A percentile compares a stretch with the other conserved stretches of the same genome.
Evolutionary conservation across 768 basidiomycete species (phyloP).

Genomic region (Aureoboletus auriporus): DNA sequence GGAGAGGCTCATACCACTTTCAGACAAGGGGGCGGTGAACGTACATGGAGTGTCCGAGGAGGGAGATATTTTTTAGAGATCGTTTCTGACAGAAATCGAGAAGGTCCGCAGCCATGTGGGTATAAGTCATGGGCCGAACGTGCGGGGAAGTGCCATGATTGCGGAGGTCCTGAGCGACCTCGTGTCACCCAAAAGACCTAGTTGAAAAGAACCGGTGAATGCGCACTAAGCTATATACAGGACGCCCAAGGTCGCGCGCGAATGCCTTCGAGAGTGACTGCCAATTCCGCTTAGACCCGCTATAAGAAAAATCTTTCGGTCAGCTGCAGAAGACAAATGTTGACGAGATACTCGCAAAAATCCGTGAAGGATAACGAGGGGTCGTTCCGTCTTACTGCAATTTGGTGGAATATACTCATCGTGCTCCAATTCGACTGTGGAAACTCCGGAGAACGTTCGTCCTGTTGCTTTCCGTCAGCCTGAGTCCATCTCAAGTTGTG

Average conservation of each 20-base stretch:
- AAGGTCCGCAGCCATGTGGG: slow-evolving; percentile 77
- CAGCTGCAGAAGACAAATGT: neutral
- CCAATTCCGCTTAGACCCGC: slow-evolving; percentile 91
- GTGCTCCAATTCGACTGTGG: slow-evolving; percentile 28
- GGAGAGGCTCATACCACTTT: slow-evolving; percentile 1
- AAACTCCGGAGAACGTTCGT: slow-evolving; percentile 12
- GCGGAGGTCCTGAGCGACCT: slow-evolving; percentile 62
- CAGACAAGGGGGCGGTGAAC: slow-evolving; percentile 21
- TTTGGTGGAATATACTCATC: slow-evolving; percentile 28
- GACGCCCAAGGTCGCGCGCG: slow-evolving; percentile 54
- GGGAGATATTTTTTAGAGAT: slow-evolving; percentile 55
- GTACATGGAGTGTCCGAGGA: slow-evolving; percentile 90
- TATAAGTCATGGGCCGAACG: slow-evolving; percentile 66
- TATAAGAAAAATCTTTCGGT: slow-evolving; percentile 25
- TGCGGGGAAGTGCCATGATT: slow-evolving; percentile 88
- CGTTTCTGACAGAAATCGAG: slow-evolving; percentile 58
- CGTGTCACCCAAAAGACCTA: neutral
- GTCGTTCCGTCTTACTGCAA: slow-evolving; percentile 32
- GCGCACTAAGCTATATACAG: slow-evolving; percentile 71
- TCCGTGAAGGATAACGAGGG: slow-evolving; percentile 60
- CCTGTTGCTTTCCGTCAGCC: slow-evolving; percentile 17
- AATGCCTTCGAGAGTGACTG: slow-evolving; percentile 75
- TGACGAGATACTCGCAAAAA: slow-evolving; percentile 45
- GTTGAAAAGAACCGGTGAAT: neutral
- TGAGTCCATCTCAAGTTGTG: neutral